Conservation (phyloP, 2,329 filamentous ascomycete genomes). For the Aspergillus bombycis region DNA sequence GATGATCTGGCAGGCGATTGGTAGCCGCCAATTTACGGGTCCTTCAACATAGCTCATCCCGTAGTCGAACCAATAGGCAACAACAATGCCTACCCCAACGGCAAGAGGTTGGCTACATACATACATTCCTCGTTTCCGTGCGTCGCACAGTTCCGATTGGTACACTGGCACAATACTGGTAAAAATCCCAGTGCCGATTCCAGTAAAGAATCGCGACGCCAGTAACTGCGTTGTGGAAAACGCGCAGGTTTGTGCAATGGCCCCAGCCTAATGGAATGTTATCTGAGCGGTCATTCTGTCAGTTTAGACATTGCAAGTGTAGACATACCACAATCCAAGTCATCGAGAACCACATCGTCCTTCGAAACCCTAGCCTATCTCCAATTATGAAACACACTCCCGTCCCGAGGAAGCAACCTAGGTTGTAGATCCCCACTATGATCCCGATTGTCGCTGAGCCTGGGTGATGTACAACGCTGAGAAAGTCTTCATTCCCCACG, state of each 20-base stretch:
- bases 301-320: background rate
- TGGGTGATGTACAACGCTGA: constrained; percentile 44
- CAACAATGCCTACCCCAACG: constrained; percentile 42
- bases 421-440: constrained; percentile 49
- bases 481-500: constrained; percentile 50
- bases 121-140: constrained; percentile 46
- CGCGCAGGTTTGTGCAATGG: constrained; percentile 39
- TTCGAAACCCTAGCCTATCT: constrained; percentile 35
- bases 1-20: constrained; percentile 51
- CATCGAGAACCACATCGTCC: constrained; percentile 41
- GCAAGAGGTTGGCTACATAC: constrained; percentile 47
- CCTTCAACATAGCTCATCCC: constrained; percentile 44
- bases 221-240: constrained; percentile 38
- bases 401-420: constrained; percentile 46
- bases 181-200: constrained; percentile 54
- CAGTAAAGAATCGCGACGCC: constrained; percentile 53
- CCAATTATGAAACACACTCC: constrained; percentile 36
- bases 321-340: constrained; percentile 32
- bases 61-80: constrained; percentile 39
- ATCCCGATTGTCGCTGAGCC: constrained; percentile 43
- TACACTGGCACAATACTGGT: constrained; percentile 44
- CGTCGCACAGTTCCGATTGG: constrained; percentile 51
- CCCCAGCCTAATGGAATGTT: constrained; percentile 32
- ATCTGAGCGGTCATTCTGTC: constrained; percentile 2
- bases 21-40: constrained; percentile 50